Conservation (phyloP, 441 rosid genomes). For the Eruca vesicaria region DNA sequence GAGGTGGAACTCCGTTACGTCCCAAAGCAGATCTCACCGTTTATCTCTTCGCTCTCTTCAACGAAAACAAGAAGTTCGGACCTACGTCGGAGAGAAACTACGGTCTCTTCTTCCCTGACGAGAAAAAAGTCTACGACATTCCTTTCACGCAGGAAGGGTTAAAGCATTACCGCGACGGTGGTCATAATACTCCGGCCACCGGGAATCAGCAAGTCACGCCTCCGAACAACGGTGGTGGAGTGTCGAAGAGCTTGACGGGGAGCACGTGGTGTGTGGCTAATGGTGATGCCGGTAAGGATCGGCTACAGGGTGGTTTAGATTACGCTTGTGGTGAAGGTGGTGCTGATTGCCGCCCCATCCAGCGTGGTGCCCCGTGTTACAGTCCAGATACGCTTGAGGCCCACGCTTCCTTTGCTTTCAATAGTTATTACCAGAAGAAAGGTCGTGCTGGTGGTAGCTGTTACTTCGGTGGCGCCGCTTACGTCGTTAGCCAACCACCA, state of each 20-base stretch:
- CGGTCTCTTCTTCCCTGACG: conserved; percentile 76
- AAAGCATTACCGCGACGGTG: conserved; percentile 44
- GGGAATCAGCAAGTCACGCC: conserved; percentile 29
- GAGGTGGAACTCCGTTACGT: conserved; percentile 83
- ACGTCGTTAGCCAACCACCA: conserved; percentile 67
- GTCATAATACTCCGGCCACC: conserved; percentile 28
- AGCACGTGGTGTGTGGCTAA: conserved; percentile 87
- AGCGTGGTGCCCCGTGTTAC: conserved; percentile 69
- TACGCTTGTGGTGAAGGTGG: conserved; percentile 89
- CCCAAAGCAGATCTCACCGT: conserved; percentile 81
- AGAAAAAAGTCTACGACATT: conserved; percentile 71
- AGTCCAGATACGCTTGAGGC: conserved; percentile 73
- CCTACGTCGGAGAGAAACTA: conserved; percentile 83
- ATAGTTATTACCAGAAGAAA: conserved; percentile 83
- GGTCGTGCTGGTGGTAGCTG: conserved; percentile 68
- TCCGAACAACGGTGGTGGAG: conserved; percentile 48
- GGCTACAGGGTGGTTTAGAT: conserved; percentile 68
- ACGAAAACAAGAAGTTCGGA: conserved; percentile 71
- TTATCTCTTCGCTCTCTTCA: conserved; percentile 76
- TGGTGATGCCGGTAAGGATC: conserved; percentile 52
- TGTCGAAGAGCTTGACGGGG: conserved; percentile 63
- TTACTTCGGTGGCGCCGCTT: conserved; percentile 81
- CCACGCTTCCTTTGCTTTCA: conserved; percentile 88
- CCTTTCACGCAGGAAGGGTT: conserved; percentile 65
- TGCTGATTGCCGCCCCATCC: conserved; percentile 80